Conservation (phyloP, 441 rosid genomes). For the Euphorbia schlechtendalii region DNA sequence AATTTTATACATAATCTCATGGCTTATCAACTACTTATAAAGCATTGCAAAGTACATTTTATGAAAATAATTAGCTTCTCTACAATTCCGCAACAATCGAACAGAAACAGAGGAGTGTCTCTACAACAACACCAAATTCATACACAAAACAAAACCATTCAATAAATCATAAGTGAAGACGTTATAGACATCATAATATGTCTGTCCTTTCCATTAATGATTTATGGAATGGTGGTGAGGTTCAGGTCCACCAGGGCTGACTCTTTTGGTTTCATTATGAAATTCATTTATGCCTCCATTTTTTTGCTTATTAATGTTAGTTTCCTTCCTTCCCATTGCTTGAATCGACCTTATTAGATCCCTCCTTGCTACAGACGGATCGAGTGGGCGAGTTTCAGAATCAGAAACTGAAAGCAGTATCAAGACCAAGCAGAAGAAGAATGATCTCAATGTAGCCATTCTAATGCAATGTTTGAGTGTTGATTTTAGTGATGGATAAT, state of each 20-base stretch:
- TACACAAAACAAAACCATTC: not conserved
- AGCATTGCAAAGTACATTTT: too few relatives aligned
- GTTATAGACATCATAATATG: not conserved
- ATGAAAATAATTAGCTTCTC: too few relatives aligned
- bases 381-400: constrained; percentile 25
- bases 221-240: constrained; percentile 33
- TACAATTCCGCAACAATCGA: too few relatives aligned
- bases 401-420: constrained; percentile 19
- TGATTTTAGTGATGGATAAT: not conserved
- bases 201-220: constrained; percentile 8
- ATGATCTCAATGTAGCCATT: constrained; percentile 27
- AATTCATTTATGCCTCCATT: constrained; percentile 11
- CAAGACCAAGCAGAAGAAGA: constrained; percentile 16
- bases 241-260: constrained; percentile 44
- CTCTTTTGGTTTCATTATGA: constrained; percentile 20
- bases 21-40: too few relatives aligned
- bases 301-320: constrained; percentile 2
- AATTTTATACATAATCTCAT: too few relatives aligned
- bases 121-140: not conserved
- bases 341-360: constrained; percentile 16
- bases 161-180: not conserved
- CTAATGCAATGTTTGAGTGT: not conserved
- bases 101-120: constrained; percentile 1
- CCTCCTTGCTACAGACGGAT: constrained; percentile 15
- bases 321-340: constrained; percentile 14